Conservation (phyloP, 257 asterid species). For the Scutellaria galericulata region DNA sequence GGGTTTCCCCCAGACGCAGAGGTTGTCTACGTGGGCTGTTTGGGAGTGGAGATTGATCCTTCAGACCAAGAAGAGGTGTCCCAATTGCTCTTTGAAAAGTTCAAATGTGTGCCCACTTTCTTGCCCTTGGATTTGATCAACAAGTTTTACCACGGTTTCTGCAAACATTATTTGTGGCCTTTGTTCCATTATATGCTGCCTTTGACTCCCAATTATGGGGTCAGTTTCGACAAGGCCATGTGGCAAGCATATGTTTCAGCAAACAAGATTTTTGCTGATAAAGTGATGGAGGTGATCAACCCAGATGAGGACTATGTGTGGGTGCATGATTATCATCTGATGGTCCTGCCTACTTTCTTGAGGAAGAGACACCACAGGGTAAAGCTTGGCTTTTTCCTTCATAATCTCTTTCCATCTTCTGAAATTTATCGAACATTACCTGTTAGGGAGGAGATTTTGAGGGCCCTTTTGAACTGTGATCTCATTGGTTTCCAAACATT, state of each 20-base stretch:
- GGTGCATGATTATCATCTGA: constrained; percentile 89
- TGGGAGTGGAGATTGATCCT: constrained; percentile 65
- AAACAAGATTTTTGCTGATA: constrained; percentile 81
- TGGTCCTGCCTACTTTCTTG: constrained; percentile 83
- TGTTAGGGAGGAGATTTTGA: constrained; percentile 81
- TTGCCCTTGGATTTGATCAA: constrained; percentile 56
- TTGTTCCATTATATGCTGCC: constrained; percentile 87
- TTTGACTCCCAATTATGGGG: constrained; percentile 66
- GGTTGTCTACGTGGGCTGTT: constrained; percentile 67
- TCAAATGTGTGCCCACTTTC: constrained; percentile 85
- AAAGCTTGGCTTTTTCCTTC: constrained; percentile 83
- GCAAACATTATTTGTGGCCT: constrained; percentile 88
- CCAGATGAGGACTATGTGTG: constrained; percentile 85
- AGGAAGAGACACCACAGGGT: constrained; percentile 65
- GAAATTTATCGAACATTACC: constrained; percentile 85
- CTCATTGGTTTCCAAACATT: constrained; percentile 87
- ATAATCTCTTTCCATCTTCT: constrained; percentile 78
- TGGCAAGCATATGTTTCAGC: constrained; percentile 88
- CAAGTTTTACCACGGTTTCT: constrained; percentile 77
- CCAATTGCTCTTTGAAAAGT: constrained; percentile 59
- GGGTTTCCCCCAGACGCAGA: constrained; percentile 67
- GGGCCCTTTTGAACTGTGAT: constrained; percentile 83
- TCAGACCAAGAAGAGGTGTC: constrained; percentile 80
- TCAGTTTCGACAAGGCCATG: constrained; percentile 61
- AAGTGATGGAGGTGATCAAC: constrained; percentile 77